Conservation (phyloP, 192 early-diverging fungal genomes). For the Ambispora gerdemannii region DNA sequence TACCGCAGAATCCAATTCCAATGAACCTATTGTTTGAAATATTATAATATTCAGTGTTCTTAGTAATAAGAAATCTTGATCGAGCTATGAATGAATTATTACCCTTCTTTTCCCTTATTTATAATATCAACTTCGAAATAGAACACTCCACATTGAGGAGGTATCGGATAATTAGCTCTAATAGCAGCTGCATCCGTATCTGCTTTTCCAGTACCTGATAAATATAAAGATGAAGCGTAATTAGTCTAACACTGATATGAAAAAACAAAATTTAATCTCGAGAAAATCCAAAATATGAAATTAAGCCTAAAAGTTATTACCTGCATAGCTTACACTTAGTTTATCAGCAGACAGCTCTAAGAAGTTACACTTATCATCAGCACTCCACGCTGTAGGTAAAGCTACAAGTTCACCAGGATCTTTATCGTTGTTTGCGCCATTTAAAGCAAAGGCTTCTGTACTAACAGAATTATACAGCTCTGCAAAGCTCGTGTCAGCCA, state of each 20-base stretch:
- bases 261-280: too few species aligned
- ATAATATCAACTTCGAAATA: slow-evolving; percentile 89
- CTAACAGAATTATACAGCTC: slow-evolving; percentile 7
- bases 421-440: background rate
- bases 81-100: background rate
- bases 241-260: too few species aligned
- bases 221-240: background rate
- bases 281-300: too few species aligned
- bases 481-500: slow-evolving; percentile 29
- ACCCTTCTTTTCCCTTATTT: slow-evolving; percentile 85
- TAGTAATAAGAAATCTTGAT: background rate
- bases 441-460: background rate
- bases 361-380: slow-evolving; percentile 53
- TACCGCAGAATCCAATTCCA: slow-evolving; percentile 81
- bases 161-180: slow-evolving; percentile 76
- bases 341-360: slow-evolving; percentile 46
- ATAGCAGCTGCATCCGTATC: slow-evolving; percentile 85
- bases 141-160: slow-evolving; percentile 80
- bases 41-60: background rate
- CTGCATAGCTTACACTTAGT: slow-evolving; percentile 51
- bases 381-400: slow-evolving; percentile 60
- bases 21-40: slow-evolving; percentile 51
- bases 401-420: slow-evolving; percentile 7
- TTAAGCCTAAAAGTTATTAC: too few species aligned
- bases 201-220: slow-evolving; percentile 54